Conservation (phyloP, 257 asterid genomes). For the Nicotiana tomentosiformis region DNA sequence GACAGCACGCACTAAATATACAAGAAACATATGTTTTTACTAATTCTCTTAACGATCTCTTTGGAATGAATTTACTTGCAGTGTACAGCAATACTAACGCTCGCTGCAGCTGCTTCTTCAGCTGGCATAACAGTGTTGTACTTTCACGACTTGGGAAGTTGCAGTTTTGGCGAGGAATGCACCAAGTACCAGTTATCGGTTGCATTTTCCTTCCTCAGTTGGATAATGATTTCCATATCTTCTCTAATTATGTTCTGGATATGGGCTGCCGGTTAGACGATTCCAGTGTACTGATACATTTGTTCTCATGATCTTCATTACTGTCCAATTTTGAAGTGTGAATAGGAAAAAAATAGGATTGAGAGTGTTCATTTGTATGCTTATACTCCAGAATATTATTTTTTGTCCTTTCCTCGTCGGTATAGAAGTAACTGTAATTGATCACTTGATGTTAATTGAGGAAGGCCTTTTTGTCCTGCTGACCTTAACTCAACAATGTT, state of each 20-base stretch:
- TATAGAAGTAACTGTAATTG: not conserved
- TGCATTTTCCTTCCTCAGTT: conserved; percentile 45
- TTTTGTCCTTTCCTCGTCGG: not conserved
- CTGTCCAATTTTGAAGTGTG: conserved; percentile 14
- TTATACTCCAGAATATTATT: not conserved
- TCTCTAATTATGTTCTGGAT: conserved; percentile 47
- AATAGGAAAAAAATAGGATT: not conserved
- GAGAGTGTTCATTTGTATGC: not conserved
- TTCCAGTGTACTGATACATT: not conserved
- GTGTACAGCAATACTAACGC: conserved; percentile 47
- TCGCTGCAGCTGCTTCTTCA: conserved; percentile 51
- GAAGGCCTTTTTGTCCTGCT: not conserved
- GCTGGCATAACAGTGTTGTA: conserved; percentile 46
- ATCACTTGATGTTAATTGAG: not conserved
- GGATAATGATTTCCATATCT: conserved; percentile 38
- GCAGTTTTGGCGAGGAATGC: conserved; percentile 43
- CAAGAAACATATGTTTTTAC: not conserved
- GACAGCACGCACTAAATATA: not conserved
- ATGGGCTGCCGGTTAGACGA: conserved; percentile 39
- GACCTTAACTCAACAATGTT: not conserved
- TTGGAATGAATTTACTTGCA: conserved; percentile 13
- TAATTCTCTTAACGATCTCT: not conserved
- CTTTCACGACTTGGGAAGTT: conserved; percentile 37
- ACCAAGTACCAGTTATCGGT: conserved; percentile 40
- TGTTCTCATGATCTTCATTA: not conserved